These are phyloP conservation scores for Wickerhamiella cacticola DNA, from an alignment of 805 yeast genomes.

Conservation along the genomic window DNA sequence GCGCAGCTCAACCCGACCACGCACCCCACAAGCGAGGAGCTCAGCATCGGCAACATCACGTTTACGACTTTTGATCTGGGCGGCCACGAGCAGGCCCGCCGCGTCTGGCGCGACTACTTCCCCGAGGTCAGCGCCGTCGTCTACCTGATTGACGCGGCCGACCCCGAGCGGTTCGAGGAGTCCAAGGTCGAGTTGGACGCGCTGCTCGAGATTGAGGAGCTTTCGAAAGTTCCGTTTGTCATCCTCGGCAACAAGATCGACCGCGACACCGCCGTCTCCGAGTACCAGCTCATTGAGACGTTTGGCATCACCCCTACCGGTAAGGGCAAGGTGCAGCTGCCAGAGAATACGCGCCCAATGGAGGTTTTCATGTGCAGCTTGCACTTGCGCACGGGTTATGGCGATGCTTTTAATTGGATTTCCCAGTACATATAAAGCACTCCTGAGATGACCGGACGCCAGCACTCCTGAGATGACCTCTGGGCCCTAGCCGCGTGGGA, in stretches of 20 bases:
- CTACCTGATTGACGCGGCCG: slow-evolving; percentile 93
- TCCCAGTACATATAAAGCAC: slow-evolving; percentile 92
- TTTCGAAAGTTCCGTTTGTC: slow-evolving; percentile 78
- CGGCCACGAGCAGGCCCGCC: slow-evolving; percentile 97
- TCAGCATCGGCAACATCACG: slow-evolving; percentile 89
- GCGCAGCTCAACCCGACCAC: slow-evolving; percentile 96
- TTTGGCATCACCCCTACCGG: slow-evolving; percentile 88
- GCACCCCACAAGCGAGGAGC: slow-evolving; percentile 95
- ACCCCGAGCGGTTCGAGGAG: slow-evolving; percentile 88
- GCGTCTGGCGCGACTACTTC: slow-evolving; percentile 98
- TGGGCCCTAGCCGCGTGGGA: too few relatives aligned
- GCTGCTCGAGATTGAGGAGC: slow-evolving; percentile 83
- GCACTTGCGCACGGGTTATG: slow-evolving; percentile 97
- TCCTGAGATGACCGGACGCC: too few relatives aligned
- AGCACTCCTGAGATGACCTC: too few relatives aligned
- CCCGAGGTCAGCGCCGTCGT: slow-evolving; percentile 99
- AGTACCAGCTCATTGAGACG: slow-evolving; percentile 83
- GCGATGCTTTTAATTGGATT: slow-evolving; percentile 97
- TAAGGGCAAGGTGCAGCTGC: slow-evolving; percentile 57
- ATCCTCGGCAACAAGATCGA: slow-evolving; percentile 95
- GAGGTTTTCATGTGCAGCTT: slow-evolving; percentile 97
- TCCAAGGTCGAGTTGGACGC: slow-evolving; percentile 92
- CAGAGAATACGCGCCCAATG: slow-evolving; percentile 71
- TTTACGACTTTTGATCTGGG: slow-evolving; percentile 98
- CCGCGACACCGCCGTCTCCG: slow-evolving; percentile 85